Conservation (phyloP, 768 basidiomycete genomes). For the Mycena haematopus region DNA sequence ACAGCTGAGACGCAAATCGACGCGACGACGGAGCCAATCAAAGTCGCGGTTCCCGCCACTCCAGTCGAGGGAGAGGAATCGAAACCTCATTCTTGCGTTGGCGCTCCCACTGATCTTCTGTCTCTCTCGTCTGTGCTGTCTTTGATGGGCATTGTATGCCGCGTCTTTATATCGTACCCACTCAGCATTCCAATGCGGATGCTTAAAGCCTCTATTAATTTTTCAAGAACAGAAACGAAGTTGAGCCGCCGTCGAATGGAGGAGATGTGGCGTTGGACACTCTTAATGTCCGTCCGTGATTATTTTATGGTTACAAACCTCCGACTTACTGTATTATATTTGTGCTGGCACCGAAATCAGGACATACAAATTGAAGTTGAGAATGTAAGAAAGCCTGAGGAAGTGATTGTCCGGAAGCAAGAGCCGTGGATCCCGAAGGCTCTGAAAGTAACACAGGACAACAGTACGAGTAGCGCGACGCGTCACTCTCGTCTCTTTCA, state of each 20-base stretch:
- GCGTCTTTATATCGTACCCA: conserved; percentile 55
- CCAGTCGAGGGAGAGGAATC: no score
- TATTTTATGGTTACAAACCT: conserved; percentile 40
- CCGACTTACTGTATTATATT: conserved; percentile 42
- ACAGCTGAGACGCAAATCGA: background rate
- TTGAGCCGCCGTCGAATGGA: background rate
- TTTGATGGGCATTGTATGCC: conserved; percentile 56
- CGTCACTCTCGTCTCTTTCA: conserved; percentile 58
- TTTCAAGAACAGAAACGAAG: conserved; percentile 24
- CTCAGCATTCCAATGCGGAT: conserved; percentile 56
- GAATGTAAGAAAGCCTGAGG: conserved; percentile 28
- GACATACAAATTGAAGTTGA: conserved; percentile 41
- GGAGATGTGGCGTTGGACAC: conserved; percentile 46
- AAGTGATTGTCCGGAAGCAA: conserved; percentile 5
- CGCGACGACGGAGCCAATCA: conserved; percentile 37
- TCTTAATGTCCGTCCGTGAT: conserved; percentile 57
- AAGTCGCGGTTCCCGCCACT: no score
- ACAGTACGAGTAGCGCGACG: conserved; percentile 58
- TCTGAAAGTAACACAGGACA: conserved; percentile 38
- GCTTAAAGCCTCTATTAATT: conserved; percentile 29
- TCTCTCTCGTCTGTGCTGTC: conserved; percentile 47
- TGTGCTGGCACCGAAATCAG: conserved; percentile 46
- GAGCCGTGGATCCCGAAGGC: conserved; percentile 31
- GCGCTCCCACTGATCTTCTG: conserved; percentile 31
- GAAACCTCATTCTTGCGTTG: background rate